A percentile compares a stretch with the other conserved stretches of the same genome.
Evolutionary conservation across 805 yeast species (phyloP).

Genomic region (Candida ulmi): DNA sequence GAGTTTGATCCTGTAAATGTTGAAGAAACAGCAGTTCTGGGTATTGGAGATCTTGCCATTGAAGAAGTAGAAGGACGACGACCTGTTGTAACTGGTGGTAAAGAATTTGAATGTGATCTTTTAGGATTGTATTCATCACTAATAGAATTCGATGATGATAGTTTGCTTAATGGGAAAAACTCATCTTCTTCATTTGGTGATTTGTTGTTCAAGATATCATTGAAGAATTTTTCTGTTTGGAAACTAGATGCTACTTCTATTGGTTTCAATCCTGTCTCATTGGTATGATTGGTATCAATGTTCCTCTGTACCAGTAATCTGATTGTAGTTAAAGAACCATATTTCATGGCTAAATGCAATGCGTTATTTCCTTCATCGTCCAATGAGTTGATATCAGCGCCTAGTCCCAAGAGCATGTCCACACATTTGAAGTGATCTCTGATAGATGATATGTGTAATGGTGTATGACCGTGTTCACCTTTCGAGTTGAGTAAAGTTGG

Average conservation of each 20-base stretch:
- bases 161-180: not conserved
- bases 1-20: slow-evolving; percentile 19
- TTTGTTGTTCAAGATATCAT: slow-evolving; percentile 10
- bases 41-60: slow-evolving; percentile 18
- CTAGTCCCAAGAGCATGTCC: slow-evolving; percentile 59
- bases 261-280: slow-evolving; percentile 62
- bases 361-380: slow-evolving; percentile 80
- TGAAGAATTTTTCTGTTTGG: slow-evolving; percentile 41
- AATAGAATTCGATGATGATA: not conserved
- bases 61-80: slow-evolving; percentile 21
- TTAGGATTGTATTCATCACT: not conserved
- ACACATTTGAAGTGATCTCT: slow-evolving; percentile 59
- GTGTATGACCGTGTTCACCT: slow-evolving; percentile 47
- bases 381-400: slow-evolving; percentile 68
- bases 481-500: slow-evolving; percentile 45
- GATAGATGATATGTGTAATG: slow-evolving; percentile 63
- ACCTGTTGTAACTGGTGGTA: slow-evolving; percentile 27
- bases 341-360: slow-evolving; percentile 74
- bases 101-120: slow-evolving; percentile 21
- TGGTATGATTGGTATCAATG: slow-evolving; percentile 42
- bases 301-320: slow-evolving; percentile 44
- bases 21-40: slow-evolving; percentile 19
- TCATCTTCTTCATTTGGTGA: not conserved
- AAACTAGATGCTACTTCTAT: slow-evolving; percentile 52
- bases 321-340: slow-evolving; percentile 55